A percentile compares a stretch with the other conserved stretches of the same genome.
Evolutionary conservation across 495 filamentous ascomycete species (phyloP).

Genomic region (Durotheca rogersii): DNA sequence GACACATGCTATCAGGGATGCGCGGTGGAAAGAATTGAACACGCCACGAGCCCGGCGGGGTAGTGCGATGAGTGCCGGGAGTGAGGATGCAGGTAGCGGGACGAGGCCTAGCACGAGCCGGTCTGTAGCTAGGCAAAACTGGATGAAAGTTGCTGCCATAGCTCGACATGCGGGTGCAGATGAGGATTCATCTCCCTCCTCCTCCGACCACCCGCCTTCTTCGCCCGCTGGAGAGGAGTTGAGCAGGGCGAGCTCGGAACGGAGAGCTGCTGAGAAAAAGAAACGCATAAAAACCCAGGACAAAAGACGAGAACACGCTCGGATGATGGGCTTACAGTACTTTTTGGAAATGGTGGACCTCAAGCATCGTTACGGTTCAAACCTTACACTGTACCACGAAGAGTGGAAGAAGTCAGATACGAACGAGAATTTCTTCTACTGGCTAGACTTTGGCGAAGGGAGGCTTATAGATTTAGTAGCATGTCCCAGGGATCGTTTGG

Average conservation of each 20-base stretch:
- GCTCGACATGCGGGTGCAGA: slow-evolving; percentile 69
- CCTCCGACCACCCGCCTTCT: slow-evolving; percentile 36
- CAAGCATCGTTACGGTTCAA: slow-evolving; percentile 85
- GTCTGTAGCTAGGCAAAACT: slow-evolving; percentile 60
- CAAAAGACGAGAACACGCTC: slow-evolving; percentile 57
- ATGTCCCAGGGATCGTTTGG: slow-evolving; percentile 65
- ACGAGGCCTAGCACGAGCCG: slow-evolving; percentile 26
- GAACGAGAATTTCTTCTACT: slow-evolving; percentile 90
- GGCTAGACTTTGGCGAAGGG: slow-evolving; percentile 85
- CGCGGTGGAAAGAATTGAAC: slow-evolving; percentile 58
- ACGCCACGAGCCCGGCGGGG: slow-evolving; percentile 45
- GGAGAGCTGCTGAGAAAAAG: slow-evolving; percentile 38
- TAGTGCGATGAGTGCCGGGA: slow-evolving; percentile 11
- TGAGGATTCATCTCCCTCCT: too few relatives aligned
- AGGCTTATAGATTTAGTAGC: slow-evolving; percentile 55
- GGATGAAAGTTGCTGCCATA: slow-evolving; percentile 70
- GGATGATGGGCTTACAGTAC: slow-evolving; percentile 84
- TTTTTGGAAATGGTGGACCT: slow-evolving; percentile 92
- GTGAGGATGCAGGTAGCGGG: slow-evolving; percentile 2
- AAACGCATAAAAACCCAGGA: slow-evolving; percentile 48
- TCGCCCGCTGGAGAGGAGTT: slow-evolving; percentile 36
- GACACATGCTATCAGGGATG: slow-evolving; percentile 67
- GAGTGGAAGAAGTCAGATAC: slow-evolving; percentile 78
- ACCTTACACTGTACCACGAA: slow-evolving; percentile 79
- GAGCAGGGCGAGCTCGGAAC: slow-evolving; percentile 37